These are phyloP conservation scores for Grammothele lineata DNA, from an alignment of 768 basidiomycete genomes.

Conservation along the genomic window DNA sequence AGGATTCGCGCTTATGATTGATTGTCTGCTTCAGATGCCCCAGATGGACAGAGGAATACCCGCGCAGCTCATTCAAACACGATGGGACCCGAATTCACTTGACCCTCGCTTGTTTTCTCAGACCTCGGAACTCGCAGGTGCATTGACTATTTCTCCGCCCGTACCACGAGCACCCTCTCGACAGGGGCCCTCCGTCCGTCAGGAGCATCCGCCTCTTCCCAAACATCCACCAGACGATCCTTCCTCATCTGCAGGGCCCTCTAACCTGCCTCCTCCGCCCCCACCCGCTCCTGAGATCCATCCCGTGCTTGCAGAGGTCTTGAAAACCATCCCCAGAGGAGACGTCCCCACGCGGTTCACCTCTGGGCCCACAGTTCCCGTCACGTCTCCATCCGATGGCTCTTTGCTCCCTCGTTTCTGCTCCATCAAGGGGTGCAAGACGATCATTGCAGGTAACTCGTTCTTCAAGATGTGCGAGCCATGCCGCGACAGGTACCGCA, in stretches of 20 bases:
- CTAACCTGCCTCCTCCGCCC: slow-evolving; percentile 10
- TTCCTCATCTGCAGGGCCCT: too few relatives aligned
- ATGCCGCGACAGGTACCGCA: slow-evolving; percentile 46
- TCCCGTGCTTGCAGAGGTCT: slow-evolving; percentile 5
- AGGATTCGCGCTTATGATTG: too few relatives aligned
- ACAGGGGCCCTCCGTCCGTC: not conserved
- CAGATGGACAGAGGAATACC: too few relatives aligned
- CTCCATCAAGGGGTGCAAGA: slow-evolving; percentile 54
- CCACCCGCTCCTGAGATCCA: slow-evolving; percentile 9
- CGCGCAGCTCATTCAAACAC: too few relatives aligned
- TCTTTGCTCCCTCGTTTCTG: slow-evolving; percentile 34
- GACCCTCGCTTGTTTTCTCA: slow-evolving; percentile 30
- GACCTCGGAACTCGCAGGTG: slow-evolving; percentile 45
- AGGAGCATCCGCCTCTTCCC: not conserved
- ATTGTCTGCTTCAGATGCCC: too few relatives aligned
- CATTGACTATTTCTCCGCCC: slow-evolving; percentile 35
- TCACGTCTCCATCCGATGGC: slow-evolving; percentile 1
- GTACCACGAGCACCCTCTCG: slow-evolving; percentile 1
- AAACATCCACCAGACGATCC: not conserved
- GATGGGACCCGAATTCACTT: slow-evolving; percentile 23
- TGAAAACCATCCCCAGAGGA: slow-evolving; percentile 9
- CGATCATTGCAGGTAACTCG: slow-evolving; percentile 35
- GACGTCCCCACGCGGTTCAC: slow-evolving; percentile 13
- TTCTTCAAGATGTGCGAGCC: slow-evolving; percentile 25
- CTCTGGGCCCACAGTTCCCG: slow-evolving; percentile 15